Percentiles rank a stretch among this genome's conserved stretches.
Conservation (phyloP, 208 protist genomes). For the Angomonas deanei region DNA sequence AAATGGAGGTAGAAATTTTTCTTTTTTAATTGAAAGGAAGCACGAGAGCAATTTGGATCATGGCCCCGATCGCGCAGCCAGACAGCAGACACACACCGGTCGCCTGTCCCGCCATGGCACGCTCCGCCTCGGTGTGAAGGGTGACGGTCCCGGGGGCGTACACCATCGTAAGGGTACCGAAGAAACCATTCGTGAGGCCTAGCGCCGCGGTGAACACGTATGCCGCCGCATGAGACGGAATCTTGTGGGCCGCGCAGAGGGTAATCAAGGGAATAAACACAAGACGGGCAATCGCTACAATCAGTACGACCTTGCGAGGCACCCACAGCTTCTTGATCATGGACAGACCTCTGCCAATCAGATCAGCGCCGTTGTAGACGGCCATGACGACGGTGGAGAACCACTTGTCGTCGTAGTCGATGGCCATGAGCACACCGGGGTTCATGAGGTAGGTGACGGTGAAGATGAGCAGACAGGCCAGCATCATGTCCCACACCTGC, state of each 20-base stretch:
- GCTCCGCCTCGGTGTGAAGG: constrained; percentile 40
- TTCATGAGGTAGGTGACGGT: constrained; percentile 65
- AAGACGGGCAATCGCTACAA: constrained; percentile 31
- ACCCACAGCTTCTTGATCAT: constrained; percentile 48
- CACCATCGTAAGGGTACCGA: constrained; percentile 68
- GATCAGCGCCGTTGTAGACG: constrained; percentile 63
- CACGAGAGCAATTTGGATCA: constrained; percentile 54
- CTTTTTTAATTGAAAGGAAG: constrained; percentile 15
- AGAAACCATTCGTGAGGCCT: constrained; percentile 75
- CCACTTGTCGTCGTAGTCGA: constrained; percentile 45
- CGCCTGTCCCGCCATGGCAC: constrained; percentile 57
- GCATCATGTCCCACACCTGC: constrained; percentile 71
- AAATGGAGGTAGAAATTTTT: background rate
- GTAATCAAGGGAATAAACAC: constrained; percentile 61
- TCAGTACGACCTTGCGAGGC: constrained; percentile 24
- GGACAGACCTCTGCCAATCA: constrained; percentile 36
- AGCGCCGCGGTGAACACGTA: constrained; percentile 51
- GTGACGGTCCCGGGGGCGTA: constrained; percentile 45
- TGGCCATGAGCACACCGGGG: constrained; percentile 59
- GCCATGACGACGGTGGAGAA: constrained; percentile 75
- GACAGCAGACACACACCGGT: constrained; percentile 53
- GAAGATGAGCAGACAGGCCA: constrained; percentile 64
- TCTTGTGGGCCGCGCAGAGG: constrained; percentile 51
- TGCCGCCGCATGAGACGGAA: constrained; percentile 35
- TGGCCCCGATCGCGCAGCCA: constrained; percentile 53